A percentile compares a stretch with the other conserved stretches of the same genome.
Conservation (phyloP, 192 early-diverging fungal species). For the Mortierella claussenii region DNA sequence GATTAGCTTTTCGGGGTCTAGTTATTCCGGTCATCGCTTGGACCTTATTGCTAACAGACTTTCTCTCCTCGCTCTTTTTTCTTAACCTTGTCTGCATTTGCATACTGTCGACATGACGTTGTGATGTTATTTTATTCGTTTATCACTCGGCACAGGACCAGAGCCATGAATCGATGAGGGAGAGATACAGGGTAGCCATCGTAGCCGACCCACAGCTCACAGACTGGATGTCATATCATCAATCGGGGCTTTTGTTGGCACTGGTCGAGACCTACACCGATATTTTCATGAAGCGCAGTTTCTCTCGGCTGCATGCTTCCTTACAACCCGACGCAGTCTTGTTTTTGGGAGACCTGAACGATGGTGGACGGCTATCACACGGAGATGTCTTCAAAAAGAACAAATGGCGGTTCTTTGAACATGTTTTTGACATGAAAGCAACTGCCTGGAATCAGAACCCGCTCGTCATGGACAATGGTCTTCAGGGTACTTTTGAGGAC, state of each 20-base stretch:
- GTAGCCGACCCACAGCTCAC: slow-evolving; percentile 95
- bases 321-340: slow-evolving; percentile 73
- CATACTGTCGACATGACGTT: too few species aligned
- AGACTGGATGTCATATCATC: slow-evolving; percentile 87
- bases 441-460: slow-evolving; percentile 22
- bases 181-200: slow-evolving; percentile 65
- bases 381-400: slow-evolving; percentile 43
- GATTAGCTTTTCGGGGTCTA: too few species aligned
- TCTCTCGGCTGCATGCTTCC: slow-evolving; percentile 63
- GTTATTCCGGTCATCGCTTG: too few species aligned
- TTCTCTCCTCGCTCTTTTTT: too few species aligned
- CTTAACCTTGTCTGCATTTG: too few species aligned
- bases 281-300: slow-evolving; percentile 87
- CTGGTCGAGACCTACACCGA: slow-evolving; percentile 86
- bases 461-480: slow-evolving; percentile 17
- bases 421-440: slow-evolving; percentile 5
- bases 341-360: slow-evolving; percentile 90
- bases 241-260: slow-evolving; percentile 67
- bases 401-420: slow-evolving; percentile 30
- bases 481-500: slow-evolving; percentile 40
- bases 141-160: slow-evolving; percentile 7
- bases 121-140: too few species aligned
- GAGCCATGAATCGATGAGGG: not conserved
- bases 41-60: too few species aligned
- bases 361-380: slow-evolving; percentile 72